phyloP scores from a whole-genome alignment of 139 green algal genomes.

The Volvox africanus region DNA sequence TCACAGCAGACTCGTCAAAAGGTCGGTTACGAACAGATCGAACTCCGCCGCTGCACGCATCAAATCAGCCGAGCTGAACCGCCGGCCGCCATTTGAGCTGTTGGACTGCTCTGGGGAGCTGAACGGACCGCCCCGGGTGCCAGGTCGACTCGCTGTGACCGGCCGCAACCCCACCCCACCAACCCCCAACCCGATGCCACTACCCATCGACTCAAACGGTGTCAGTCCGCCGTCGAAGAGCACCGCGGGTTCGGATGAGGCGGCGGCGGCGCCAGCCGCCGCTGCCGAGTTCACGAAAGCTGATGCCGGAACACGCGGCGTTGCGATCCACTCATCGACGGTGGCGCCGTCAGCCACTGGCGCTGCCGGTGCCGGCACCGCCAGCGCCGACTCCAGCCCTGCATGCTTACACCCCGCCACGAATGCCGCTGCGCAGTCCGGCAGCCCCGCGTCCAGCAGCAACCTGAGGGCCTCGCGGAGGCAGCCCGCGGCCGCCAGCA shows the following conservation, averaged over 20 bases:
- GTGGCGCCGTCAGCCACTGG: too few species aligned
- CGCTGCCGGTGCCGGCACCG: background rate
- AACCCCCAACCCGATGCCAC: background rate
- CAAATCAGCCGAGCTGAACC: background rate
- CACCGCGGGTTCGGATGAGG: background rate
- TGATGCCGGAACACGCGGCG: too few species aligned
- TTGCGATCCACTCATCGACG: background rate
- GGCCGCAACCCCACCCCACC: background rate
- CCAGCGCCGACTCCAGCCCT: constrained; percentile 46
- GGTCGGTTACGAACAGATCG: constrained; percentile 30
- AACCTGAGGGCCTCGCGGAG: constrained; percentile 61
- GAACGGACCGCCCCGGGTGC: too few species aligned
- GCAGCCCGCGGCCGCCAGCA: constrained; percentile 67
- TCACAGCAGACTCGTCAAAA: constrained; percentile 1
- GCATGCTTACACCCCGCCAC: constrained; percentile 58
- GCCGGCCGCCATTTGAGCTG: background rate
- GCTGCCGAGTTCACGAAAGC: background rate
- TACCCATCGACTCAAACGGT: constrained; percentile 12
- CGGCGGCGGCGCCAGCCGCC: background rate
- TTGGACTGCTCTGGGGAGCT: too few species aligned
- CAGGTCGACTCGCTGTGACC: background rate
- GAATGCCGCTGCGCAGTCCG: constrained; percentile 74
- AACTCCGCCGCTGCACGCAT: background rate
- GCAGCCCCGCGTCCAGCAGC: constrained; percentile 63
- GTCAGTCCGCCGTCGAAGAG: background rate